Base-by-base conservation (phyloP, 345 rosid species). In the Brassica carinata region DNA sequence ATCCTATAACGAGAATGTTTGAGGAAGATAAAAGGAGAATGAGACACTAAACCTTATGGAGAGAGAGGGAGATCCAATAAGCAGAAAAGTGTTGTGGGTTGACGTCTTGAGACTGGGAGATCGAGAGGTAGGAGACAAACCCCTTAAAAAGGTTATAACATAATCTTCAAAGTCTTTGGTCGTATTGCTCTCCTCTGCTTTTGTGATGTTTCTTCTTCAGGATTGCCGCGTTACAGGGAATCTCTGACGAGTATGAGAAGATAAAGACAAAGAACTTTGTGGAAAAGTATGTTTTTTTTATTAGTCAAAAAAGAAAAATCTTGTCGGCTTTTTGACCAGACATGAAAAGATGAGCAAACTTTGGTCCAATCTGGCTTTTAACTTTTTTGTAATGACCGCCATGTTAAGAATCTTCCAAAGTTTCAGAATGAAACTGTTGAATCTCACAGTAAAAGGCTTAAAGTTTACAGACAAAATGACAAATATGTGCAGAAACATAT, bases 211-310 rank as follows among this genome's bases (percentile, higher is more conserved):
- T 67, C 64, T 15, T 77, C 9, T 2, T 67, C 19, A 45, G 74
- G 36, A 53, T 80, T 75, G 83, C 83, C 79, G 83, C 83, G 79
- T 80, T 74, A 75, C 79, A 75, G 72, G 71, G 83, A 68, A 68
- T 74, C 71, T 11, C 83, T 74, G 79, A 70, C 72, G 34, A 75
- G 73, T 71, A 55, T 80, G 43, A 29, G 26, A 51, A 69, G 70
- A 68, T 68, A 36, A 76, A 61, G 73, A 70, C 67, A 40, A 57
- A 80, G 14, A 30, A 15, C 72, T 65, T 27, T 75, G 76, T 70
- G 76, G 72, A 64, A 75, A 74, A 48, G 23, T 33, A 7, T 51
- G 11, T 2, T 33, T 75, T 74, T 67, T 81, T 66, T 64, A 36
- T 55, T 70, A 71, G 80, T 81, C 77, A 71, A 71, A 63, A 55